These are phyloP conservation scores for Ceratocystis ficicola DNA, from an alignment of 2,329 filamentous ascomycete genomes.

Conservation along the genomic window DNA sequence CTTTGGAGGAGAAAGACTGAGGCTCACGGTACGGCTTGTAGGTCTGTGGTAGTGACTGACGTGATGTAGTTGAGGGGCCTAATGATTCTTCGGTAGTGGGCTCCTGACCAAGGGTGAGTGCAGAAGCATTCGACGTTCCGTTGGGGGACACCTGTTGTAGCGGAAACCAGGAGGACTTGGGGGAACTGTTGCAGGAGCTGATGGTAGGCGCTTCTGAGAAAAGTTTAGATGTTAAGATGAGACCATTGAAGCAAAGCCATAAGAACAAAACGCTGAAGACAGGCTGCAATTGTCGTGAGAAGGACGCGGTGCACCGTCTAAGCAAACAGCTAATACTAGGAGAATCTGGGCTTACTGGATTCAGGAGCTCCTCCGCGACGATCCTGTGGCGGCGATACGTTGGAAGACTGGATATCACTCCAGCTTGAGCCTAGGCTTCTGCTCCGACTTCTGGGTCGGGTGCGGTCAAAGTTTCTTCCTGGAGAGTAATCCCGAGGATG, in stretches of 20 bases:
- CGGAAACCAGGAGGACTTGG: conserved; percentile 1
- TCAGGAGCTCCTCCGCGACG: background rate
- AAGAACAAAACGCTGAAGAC: background rate
- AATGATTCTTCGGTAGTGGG: background rate
- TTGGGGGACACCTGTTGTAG: conserved; percentile 1
- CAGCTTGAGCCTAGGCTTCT: conserved; percentile 25
- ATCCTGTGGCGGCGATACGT: conserved; percentile 10
- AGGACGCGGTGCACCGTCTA: background rate
- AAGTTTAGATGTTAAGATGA: conserved; percentile 15
- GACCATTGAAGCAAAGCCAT: background rate
- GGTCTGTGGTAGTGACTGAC: conserved; percentile 15
- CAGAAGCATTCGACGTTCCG: background rate
- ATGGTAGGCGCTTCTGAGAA: conserved; percentile 16
- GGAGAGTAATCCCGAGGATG: background rate
- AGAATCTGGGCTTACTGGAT: conserved; percentile 17
- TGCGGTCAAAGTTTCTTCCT: background rate
- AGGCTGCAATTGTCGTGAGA: background rate
- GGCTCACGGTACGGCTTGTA: conserved; percentile 21
- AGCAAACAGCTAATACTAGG: background rate
- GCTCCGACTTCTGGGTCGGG: conserved; percentile 24
- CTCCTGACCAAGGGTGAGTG: conserved; percentile 6
- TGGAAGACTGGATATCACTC: background rate
- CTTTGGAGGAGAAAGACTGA: conserved; percentile 10
- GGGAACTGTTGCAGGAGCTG: conserved; percentile 5
- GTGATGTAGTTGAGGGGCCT: conserved; percentile 4